Evolutionary conservation across 768 basidiomycete genomes (phyloP), one percentile per base, ranked within the genome.

Genomic region (Leccinum variicolor): DNA sequence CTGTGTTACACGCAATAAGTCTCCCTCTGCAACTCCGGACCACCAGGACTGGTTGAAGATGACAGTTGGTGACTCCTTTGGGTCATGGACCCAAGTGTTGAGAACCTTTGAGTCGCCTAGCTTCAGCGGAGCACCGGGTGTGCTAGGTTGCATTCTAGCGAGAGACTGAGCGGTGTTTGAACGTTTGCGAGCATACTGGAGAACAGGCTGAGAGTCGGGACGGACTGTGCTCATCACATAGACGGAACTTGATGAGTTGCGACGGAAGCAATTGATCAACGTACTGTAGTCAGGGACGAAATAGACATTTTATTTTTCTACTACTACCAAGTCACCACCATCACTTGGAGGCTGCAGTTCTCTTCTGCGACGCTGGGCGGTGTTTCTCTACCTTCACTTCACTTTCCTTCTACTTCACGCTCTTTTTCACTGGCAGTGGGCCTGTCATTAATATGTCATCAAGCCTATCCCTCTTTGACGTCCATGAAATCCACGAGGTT

Each of bases 21-120:
- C 91, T 8, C 90, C 92, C 62, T 89, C 87, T 47, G 77, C 75
- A 31, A 91, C 86, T 3, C 92, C 92, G 6, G 89, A 88, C 87
- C 89, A 91, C 69, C 78, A 83, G 11, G 83, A 75, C 46, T 86
- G 86, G 62, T 92, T 92, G 69, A 94, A 79, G 17, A 84, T 75
- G 54, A 90, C 84, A 17, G 73, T 72, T 8, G 78, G 68, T 0
- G 82, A 79, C 53, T 87, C 84, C 65, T 84, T 86, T 34, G 78
- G 64, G 56, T 90, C 87, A 65, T 89, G 86, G 4, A 92, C 88
- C 90, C 90, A 91, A 13, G 80, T 77, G 36, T 84, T 87, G 49
- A 92, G 74, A 2, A 79, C 73, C 63, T 83, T 86, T 6, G 73
- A 77, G 60, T 89, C 89, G 14, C 89, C 89, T 21, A 82, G 64